Conservation (phyloP, 2,329 filamentous ascomycete genomes). For the Talaromyces sp. region DNA sequence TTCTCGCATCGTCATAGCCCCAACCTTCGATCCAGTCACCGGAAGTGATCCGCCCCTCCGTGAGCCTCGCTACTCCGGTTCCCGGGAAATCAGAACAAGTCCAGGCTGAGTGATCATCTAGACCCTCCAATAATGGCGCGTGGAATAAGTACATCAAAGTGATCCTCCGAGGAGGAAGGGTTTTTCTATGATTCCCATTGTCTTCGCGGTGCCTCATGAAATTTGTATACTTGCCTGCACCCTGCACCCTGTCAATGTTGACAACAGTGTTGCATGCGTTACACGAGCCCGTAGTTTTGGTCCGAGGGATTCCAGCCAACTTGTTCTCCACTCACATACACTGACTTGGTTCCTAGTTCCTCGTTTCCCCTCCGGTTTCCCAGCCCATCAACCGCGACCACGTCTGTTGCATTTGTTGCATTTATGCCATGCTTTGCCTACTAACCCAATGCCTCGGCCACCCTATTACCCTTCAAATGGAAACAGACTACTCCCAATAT, state of each 20-base stretch:
- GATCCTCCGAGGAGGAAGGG: too few relatives aligned
- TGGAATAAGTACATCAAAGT: background rate
- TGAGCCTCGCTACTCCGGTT: conserved; percentile 11
- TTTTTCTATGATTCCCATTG: too few relatives aligned
- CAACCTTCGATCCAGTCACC: conserved; percentile 11
- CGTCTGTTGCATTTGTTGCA: background rate
- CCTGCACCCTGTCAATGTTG: conserved; percentile 1
- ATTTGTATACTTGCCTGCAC: conserved; percentile 4
- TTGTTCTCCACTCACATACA: background rate
- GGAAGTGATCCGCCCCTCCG: conserved; percentile 19
- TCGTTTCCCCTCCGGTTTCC: background rate
- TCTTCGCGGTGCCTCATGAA: background rate
- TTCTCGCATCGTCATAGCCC: conserved; percentile 16
- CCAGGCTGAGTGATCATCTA: background rate
- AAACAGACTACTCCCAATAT: background rate
- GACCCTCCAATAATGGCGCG: background rate
- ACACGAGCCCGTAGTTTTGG: conserved; percentile 17
- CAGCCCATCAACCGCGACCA: conserved; percentile 5
- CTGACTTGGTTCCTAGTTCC: background rate
- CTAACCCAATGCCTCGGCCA: conserved; percentile 1
- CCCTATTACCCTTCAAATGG: background rate
- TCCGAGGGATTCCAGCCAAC: conserved; percentile 12
- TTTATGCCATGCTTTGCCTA: background rate
- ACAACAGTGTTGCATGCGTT: conserved; percentile 19
- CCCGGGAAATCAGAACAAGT: background rate